A percentile compares a stretch with the other conserved stretches of the same genome.
Conservation (phyloP, 2,329 filamentous ascomycete species). For the Cladosporium sp. region DNA sequence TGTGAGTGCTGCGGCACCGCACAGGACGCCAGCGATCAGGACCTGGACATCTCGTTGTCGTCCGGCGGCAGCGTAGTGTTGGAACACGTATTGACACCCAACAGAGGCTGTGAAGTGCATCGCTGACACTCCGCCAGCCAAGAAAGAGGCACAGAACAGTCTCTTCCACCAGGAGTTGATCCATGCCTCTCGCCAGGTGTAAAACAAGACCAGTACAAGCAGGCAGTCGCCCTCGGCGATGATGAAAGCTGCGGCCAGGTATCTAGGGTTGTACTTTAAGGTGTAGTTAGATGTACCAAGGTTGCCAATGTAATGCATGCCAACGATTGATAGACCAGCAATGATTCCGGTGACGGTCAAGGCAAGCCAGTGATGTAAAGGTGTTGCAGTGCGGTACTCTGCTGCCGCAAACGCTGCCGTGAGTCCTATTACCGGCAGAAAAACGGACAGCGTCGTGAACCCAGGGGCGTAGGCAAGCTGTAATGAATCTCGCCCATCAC, state of each 20-base stretch:
- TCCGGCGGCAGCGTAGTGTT: conserved; percentile 37
- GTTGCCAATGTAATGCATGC: conserved; percentile 87
- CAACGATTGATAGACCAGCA: conserved; percentile 68
- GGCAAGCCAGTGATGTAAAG: conserved; percentile 26
- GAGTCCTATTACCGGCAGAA: conserved; percentile 71
- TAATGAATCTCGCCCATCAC: conserved; percentile 52
- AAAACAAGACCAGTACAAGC: conserved; percentile 67
- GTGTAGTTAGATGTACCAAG: conserved; percentile 72
- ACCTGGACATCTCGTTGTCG: conserved; percentile 55
- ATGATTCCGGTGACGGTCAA: conserved; percentile 57
- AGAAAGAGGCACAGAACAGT: conserved; percentile 56
- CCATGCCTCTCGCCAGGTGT: conserved; percentile 69
- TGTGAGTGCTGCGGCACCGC: conserved; percentile 32
- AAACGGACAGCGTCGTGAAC: conserved; percentile 70
- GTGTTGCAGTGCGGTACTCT: conserved; percentile 37
- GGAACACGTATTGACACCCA: conserved; percentile 61
- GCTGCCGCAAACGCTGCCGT: conserved; percentile 65
- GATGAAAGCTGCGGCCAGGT: conserved; percentile 61
- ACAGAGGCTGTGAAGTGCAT: conserved; percentile 82
- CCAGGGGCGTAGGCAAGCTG: conserved; percentile 69
- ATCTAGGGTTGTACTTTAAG: conserved; percentile 53
- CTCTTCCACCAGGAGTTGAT: conserved; percentile 74
- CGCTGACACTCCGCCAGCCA: conserved; percentile 69
- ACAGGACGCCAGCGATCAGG: conserved; percentile 64
- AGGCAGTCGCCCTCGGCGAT: conserved; percentile 70